Evolutionary conservation across 176 grass and related monocot species (phyloP).

Genomic region (Dendrocalamus sinicus): DNA sequence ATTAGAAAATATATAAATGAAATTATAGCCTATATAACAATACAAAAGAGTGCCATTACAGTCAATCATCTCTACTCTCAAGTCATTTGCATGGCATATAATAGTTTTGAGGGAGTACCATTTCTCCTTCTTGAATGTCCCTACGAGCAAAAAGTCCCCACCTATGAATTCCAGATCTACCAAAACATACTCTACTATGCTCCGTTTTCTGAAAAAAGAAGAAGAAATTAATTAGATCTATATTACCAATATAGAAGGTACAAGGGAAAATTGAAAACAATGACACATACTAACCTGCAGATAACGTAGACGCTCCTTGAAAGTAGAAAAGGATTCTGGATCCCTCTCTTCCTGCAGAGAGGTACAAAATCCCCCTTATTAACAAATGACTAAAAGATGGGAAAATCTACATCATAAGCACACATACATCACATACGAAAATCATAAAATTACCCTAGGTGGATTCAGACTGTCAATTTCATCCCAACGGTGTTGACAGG

Average conservation of each 20-base stretch:
- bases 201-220: conserved; percentile 81
- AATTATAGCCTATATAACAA: neutral
- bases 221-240: conserved; percentile 38
- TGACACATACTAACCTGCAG: conserved; percentile 69
- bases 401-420: conserved; percentile 5
- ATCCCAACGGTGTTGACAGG: conserved; percentile 66
- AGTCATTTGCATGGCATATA: conserved; percentile 10
- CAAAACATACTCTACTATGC: conserved; percentile 95
- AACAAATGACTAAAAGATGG: conserved; percentile 25
- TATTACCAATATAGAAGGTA: conserved; percentile 32
- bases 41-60: conserved; percentile 7
- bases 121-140: conserved; percentile 99
- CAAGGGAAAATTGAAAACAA: neutral
- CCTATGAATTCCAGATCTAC: conserved; percentile 98
- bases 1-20: neutral
- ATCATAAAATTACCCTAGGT: conserved; percentile 64
- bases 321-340: conserved; percentile 91
- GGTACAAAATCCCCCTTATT: conserved; percentile 40
- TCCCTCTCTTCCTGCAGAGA: conserved; percentile 75
- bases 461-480: conserved; percentile 81
- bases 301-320: conserved; percentile 86
- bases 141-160: conserved; percentile 95
- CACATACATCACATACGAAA: conserved; percentile 23
- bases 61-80: conserved; percentile 13
- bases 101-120: conserved; percentile 55